Evolutionary conservation across 768 basidiomycete genomes (phyloP), one percentile per base, ranked within the genome.

Genomic region (Exidia glandulosa): DNA sequence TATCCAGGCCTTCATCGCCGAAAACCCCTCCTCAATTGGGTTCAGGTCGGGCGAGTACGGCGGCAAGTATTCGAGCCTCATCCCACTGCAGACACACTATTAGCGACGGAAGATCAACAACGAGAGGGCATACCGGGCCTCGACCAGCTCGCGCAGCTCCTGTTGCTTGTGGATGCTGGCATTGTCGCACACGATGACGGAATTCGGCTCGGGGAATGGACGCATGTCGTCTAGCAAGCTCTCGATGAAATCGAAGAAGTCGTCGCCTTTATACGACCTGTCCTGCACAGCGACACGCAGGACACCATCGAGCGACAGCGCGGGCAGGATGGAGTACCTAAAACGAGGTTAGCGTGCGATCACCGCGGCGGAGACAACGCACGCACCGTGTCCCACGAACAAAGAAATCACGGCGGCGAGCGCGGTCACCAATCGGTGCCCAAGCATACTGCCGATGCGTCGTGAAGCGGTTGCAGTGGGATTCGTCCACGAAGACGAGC

Each of bases 41-140:
- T 67, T 73, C 55, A 66, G 67, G 63, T 76, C 72, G 3, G 74
- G 73, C 2, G 69, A 74, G 60, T 75, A 76, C 2, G 71, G 65
- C 6, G 73, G 73, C 6, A 76, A 66, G 57, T 62, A 76, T 4
- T 31, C 58, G 41, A 36, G 33, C 2, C 57, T n/a, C 34, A 61
- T 59, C 4, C 61, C 61, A 14, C 61, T 61, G 41, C 23, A 2
- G 2, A 27, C n/a, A 48, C 16, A 36, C 7, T 7, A 7, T 36
- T 36, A 57, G 32, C 14, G 32, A 29, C 23, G 6, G 25, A 36
- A 4, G 19, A 27, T 3, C 23, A 58, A 14, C 2, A 25, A 7
- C 9, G 27, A 14, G 23, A 36, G 6, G 33, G 6, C 61, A 25
- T 33, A 62, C 61, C 45, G 23, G 31, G 50, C 29, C 12, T 48